Conservation (phyloP, 1,284 basidiomycete genomes). For the Irpex lacteus region DNA sequence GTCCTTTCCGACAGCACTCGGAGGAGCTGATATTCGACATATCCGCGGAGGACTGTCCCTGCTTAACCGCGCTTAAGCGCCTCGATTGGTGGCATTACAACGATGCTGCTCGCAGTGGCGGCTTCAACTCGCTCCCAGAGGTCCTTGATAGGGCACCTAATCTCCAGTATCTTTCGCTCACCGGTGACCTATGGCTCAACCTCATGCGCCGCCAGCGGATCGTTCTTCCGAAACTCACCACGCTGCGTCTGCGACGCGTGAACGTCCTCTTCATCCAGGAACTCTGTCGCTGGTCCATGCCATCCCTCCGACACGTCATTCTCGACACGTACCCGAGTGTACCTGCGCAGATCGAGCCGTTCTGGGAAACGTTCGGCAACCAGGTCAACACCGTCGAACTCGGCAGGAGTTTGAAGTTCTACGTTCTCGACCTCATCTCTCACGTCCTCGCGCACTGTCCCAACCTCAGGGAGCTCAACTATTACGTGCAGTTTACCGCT, state of each 20-base stretch:
- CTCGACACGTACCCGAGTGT: conserved; percentile 39
- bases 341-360: conserved; percentile 28
- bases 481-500: conserved; percentile 52
- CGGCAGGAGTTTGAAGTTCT: conserved; percentile 51
- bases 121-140: conserved; percentile 57
- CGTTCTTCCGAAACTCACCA: conserved; percentile 40
- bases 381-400: conserved; percentile 57
- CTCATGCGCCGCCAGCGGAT: conserved; percentile 23
- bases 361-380: conserved; percentile 49
- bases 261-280: conserved; percentile 50
- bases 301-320: conserved; percentile 46
- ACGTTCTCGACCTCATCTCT: conserved; percentile 43
- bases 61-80: conserved; percentile 51
- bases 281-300: conserved; percentile 50
- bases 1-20: conserved; percentile 34
- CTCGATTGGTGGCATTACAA: conserved; percentile 67
- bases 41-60: conserved; percentile 40
- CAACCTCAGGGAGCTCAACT: conserved; percentile 50
- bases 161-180: conserved; percentile 55
- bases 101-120: conserved; percentile 59
- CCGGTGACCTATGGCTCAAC: conserved; percentile 35
- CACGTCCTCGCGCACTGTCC: conserved; percentile 45
- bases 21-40: conserved; percentile 50
- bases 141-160: conserved; percentile 53
- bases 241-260: conserved; percentile 48